Evolutionary conservation across 306 rosid species (phyloP), one percentile per base, ranked within the genome.

Genomic region (Trichosanthes cucumerina): DNA sequence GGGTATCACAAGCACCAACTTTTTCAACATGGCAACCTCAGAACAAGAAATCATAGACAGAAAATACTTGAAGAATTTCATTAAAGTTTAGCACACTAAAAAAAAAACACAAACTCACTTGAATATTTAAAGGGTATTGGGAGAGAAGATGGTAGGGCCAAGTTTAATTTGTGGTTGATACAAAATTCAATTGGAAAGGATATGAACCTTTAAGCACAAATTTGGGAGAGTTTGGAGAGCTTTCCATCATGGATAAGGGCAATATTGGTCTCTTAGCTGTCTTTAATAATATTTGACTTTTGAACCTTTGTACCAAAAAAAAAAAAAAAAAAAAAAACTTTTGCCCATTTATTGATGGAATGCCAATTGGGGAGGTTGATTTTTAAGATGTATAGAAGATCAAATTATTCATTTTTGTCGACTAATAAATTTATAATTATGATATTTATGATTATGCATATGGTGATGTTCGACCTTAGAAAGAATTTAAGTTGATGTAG

Each of bases 141-240:
- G 71, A 63, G 18, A 63, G 41, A 60, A 60, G 39, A 28, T 60
- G 39, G 66, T 60, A 60, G 68, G 68, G 68, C 68, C 66, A 59
- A 59, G 33, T 59, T 59, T 10, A 46, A 46, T 50, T 14, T 11
- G 1, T 59, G 34, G 66, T 0, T 59, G 6, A 26, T 26, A 59
- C 66, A 59, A 24, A 6, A 58, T 23, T 58, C 1, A 3, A 7
- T 41, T 9, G 18, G 18, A 47, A 47, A 47, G 7, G 18, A 47
- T 0, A 12, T 47, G 53, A 47, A 47, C 18, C 13, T 47, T 47
- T 47, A 47, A 47, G 14, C 5, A 47, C 53, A 46, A 7, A 7
- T 7, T 43, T 13, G 66, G 8, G 26, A 59, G 66, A 12, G 15
- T 23, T 59, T 47, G 53, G 16, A 47, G 15, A 47, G 53, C 2